Evolutionary conservation across 176 grass and related monocot species (phyloP).

Genomic region (Paspalum notatum): DNA sequence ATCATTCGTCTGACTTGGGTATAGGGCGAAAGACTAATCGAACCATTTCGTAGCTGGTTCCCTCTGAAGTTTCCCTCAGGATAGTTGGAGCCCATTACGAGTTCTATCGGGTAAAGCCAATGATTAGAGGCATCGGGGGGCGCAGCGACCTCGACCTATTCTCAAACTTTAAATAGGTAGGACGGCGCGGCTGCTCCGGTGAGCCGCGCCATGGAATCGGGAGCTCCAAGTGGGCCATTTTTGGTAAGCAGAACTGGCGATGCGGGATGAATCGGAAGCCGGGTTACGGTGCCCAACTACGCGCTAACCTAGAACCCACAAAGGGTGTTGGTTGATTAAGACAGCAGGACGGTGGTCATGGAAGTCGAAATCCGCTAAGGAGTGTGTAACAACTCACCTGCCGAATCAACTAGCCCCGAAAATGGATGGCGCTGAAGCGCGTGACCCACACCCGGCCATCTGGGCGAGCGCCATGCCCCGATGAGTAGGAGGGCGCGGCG

Average conservation of each 20-base stretch:
- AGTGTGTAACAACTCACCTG: slow-evolving; percentile 77
- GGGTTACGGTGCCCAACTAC: slow-evolving; percentile 12
- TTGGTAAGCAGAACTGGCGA: slow-evolving; percentile 75
- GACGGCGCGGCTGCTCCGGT: slow-evolving; percentile 27
- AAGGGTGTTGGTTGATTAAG: slow-evolving; percentile 61
- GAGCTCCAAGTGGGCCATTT: slow-evolving; percentile 72
- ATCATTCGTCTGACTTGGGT: slow-evolving; percentile 30
- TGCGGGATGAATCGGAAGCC: slow-evolving; percentile 66
- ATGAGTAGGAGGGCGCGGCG: too few relatives aligned
- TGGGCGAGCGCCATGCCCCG: not conserved
- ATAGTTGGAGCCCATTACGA: slow-evolving; percentile 56
- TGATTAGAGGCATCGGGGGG: slow-evolving; percentile 67
- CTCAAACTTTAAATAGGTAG: slow-evolving; percentile 61
- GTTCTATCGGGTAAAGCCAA: slow-evolving; percentile 75
- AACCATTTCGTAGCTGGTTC: slow-evolving; percentile 73
- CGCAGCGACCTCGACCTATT: too few relatives aligned
- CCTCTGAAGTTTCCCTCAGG: slow-evolving; percentile 62
- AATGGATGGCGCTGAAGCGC: slow-evolving; percentile 72
- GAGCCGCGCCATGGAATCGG: slow-evolving; percentile 40
- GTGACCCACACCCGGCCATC: slow-evolving; percentile 66
- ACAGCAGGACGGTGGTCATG: slow-evolving; percentile 48
- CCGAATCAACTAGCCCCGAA: slow-evolving; percentile 79
- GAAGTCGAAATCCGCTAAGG: slow-evolving; percentile 65
- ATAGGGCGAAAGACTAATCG: too few relatives aligned
- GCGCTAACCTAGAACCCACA: slow-evolving; percentile 37